phyloP scores from a whole-genome alignment of 1,284 basidiomycete genomes.

The Malassezia cuniculi region DNA sequence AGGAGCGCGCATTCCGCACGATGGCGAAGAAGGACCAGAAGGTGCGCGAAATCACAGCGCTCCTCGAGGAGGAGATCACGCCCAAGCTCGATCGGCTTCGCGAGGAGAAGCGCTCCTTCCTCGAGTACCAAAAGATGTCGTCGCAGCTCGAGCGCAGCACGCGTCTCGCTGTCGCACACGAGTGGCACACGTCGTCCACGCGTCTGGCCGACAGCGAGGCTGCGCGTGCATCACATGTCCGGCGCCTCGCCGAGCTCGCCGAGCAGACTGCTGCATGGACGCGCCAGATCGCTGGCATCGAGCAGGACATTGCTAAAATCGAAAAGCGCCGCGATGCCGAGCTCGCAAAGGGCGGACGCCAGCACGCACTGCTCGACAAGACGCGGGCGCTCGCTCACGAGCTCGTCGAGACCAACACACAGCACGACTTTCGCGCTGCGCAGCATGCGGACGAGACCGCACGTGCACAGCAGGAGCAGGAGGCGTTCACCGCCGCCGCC shows the following conservation, averaged over 20 bases:
- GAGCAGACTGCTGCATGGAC: slow-evolving; percentile 42
- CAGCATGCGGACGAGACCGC: slow-evolving; percentile 69
- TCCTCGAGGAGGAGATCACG: slow-evolving; percentile 73
- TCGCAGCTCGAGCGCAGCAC: slow-evolving; percentile 80
- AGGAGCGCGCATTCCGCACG: slow-evolving; percentile 90
- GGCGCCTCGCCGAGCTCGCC: slow-evolving; percentile 35
- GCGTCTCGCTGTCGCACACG: slow-evolving; percentile 71
- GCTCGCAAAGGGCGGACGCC: slow-evolving; percentile 61
- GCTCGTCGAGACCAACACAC: slow-evolving; percentile 73
- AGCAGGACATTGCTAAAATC: slow-evolving; percentile 49
- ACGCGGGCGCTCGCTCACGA: slow-evolving; percentile 68
- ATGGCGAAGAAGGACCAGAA: slow-evolving; percentile 97
- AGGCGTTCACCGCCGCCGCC: slow-evolving; percentile 46
- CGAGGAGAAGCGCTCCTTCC: slow-evolving; percentile 73
- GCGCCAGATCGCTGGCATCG: slow-evolving; percentile 46
- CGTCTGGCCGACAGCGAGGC: slow-evolving; percentile 46
- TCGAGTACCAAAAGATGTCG: slow-evolving; percentile 79
- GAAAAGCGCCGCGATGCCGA: slow-evolving; percentile 51
- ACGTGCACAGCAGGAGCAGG: slow-evolving; percentile 53
- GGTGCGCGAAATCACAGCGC: slow-evolving; percentile 63
- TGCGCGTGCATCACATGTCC: slow-evolving; percentile 40
- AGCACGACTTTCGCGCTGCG: slow-evolving; percentile 67
- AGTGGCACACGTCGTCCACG: slow-evolving; percentile 55
- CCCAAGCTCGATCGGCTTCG: slow-evolving; percentile 87
- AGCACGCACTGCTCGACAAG: slow-evolving; percentile 64